A percentile compares a stretch with the other conserved stretches of the same genome.
phyloP scores from a whole-genome alignment of 1,284 basidiomycete species.

The Tetrapyrgos nigripes region DNA sequence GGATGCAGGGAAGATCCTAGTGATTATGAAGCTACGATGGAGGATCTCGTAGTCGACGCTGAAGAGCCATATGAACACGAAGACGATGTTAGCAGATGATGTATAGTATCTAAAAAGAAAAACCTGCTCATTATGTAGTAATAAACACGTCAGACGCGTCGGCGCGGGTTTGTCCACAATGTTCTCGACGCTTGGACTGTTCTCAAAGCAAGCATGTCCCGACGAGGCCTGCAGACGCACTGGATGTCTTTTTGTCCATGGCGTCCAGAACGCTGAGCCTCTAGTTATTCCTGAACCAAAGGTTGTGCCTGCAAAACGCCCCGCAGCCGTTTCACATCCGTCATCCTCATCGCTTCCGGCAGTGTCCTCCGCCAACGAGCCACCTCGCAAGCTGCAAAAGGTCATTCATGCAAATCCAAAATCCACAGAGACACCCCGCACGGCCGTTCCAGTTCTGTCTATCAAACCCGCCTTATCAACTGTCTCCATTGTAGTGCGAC shows the following conservation, averaged over 20 bases:
- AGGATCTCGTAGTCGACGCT: no score
- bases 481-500: slow-evolving; percentile 72
- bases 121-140: no score
- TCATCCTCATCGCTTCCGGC: neutral
- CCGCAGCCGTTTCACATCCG: slow-evolving; percentile 10
- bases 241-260: slow-evolving; percentile 71
- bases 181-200: slow-evolving; percentile 71
- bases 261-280: slow-evolving; percentile 27
- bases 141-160: neutral
- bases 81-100: no score
- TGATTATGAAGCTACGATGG: no score
- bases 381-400: slow-evolving; percentile 18
- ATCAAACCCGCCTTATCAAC: slow-evolving; percentile 68
- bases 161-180: slow-evolving; percentile 41
- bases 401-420: slow-evolving; percentile 6
- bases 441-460: slow-evolving; percentile 59
- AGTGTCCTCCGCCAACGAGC: slow-evolving; percentile 5
- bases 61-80: no score
- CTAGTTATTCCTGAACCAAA: slow-evolving; percentile 8
- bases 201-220: slow-evolving; percentile 70
- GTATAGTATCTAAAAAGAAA: no score
- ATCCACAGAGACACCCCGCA: neutral
- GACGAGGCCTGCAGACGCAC: slow-evolving; percentile 55
- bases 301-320: slow-evolving; percentile 26
- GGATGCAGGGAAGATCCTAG: no score